phyloP scores from a whole-genome alignment of 2,329 filamentous ascomycete genomes.

The Exophiala sideris region DNA sequence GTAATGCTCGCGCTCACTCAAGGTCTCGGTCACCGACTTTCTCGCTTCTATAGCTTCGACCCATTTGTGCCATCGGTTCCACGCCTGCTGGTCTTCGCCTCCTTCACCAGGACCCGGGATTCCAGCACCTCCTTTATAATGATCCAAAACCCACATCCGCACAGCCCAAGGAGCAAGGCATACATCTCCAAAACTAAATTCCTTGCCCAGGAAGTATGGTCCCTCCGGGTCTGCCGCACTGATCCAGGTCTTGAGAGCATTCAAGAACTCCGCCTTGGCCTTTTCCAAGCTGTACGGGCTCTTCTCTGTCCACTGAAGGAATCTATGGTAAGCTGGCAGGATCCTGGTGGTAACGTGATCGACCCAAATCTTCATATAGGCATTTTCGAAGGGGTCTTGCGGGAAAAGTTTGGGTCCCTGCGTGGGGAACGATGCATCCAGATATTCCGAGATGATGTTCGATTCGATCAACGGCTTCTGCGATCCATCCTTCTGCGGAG shows the following conservation, averaged over 20 bases:
- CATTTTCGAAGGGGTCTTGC: constrained; percentile 60
- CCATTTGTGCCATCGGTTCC: constrained; percentile 66
- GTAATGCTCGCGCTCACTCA: constrained; percentile 66
- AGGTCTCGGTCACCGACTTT: constrained; percentile 64
- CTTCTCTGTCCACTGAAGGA: constrained; percentile 48
- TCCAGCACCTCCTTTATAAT: constrained; percentile 62
- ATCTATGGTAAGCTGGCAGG: constrained; percentile 66
- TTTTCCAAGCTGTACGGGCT: constrained; percentile 46
- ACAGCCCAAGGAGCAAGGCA: constrained; percentile 70
- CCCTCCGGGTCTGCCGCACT: constrained; percentile 59
- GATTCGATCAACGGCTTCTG: constrained; percentile 68
- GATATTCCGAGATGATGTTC: constrained; percentile 68
- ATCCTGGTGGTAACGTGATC: constrained; percentile 67
- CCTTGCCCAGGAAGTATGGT: constrained; percentile 65
- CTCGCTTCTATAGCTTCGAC: constrained; percentile 56
- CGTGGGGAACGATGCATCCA: constrained; percentile 66
- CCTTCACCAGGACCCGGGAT: constrained; percentile 49
- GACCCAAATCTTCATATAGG: constrained; percentile 67
- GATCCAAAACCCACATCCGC: constrained; percentile 69
- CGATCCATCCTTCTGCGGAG: constrained; percentile 19
- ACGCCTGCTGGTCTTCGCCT: constrained; percentile 55
- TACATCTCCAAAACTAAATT: constrained; percentile 65
- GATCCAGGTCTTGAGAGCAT: constrained; percentile 58
- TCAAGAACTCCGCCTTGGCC: constrained; percentile 57
- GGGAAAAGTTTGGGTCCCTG: constrained; percentile 55